phyloP scores from a whole-genome alignment of 352 stramenopile species.

The Thalassiosira pacifica region DNA sequence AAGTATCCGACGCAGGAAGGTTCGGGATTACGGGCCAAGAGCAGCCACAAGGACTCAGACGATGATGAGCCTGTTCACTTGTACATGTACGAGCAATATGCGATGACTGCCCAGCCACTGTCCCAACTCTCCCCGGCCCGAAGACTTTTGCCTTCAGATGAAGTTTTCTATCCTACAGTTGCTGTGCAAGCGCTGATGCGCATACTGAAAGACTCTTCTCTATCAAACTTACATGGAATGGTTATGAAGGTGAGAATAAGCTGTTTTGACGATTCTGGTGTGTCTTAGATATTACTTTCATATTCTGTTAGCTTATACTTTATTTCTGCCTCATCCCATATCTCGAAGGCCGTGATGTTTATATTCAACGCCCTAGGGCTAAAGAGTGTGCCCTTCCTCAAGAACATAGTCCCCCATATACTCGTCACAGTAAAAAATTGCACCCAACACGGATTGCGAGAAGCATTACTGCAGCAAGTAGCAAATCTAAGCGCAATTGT shows the following conservation, averaged over 20 bases:
- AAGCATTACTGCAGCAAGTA: conserved; percentile 97
- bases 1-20: conserved; percentile 18
- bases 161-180: conserved; percentile 97
- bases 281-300: too few relatives aligned
- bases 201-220: conserved; percentile 95
- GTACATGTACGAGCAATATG: conserved; percentile 89
- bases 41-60: conserved; percentile 66
- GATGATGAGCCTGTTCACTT: conserved; percentile 84
- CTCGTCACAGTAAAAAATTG: conserved; percentile 92
- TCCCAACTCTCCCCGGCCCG: conserved; percentile 73
- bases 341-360: conserved; percentile 93
- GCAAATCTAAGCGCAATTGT: conserved; percentile 96
- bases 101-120: conserved; percentile 85
- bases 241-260: conserved; percentile 90
- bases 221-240: conserved; percentile 95
- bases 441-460: conserved; percentile 91
- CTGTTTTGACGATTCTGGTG: too few relatives aligned
- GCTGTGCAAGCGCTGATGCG: conserved; percentile 95
- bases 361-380: conserved; percentile 98
- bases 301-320: conserved; percentile 5
- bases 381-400: conserved; percentile 96
- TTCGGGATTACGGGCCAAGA: conserved; percentile 5
- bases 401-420: conserved; percentile 97
- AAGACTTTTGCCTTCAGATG: conserved; percentile 84
- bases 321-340: conserved; percentile 12